Conservation (phyloP, 2,329 filamentous ascomycete genomes). For the Phaeoacremonium minimum region DNA sequence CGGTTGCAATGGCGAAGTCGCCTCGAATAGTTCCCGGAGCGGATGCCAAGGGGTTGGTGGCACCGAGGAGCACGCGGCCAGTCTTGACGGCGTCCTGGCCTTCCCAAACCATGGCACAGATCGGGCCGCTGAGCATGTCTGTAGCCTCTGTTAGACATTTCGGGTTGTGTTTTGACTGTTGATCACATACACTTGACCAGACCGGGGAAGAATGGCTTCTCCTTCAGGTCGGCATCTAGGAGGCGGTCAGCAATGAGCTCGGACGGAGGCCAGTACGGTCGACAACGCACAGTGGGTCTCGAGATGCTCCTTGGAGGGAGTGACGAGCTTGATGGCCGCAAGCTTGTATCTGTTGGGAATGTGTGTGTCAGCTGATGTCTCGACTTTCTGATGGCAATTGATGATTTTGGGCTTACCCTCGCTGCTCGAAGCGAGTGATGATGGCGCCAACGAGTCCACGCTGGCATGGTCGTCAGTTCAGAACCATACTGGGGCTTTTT, state of each 20-base stretch:
- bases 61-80: constrained; percentile 91
- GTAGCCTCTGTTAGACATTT: constrained; percentile 14
- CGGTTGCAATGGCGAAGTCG: constrained; percentile 70
- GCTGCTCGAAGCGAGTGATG: constrained; percentile 96
- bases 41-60: constrained; percentile 96
- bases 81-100: constrained; percentile 99
- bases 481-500: constrained; percentile 5
- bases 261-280: constrained; percentile 1
- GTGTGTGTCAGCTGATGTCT: constrained; percentile 6
- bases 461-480: constrained; percentile 40
- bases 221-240: constrained; percentile 76
- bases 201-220: constrained; percentile 95
- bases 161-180: not conserved
- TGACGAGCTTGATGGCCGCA: constrained; percentile 91
- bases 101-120: constrained; percentile 99
- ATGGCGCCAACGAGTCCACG: constrained; percentile 97
- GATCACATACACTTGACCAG: constrained; percentile 76
- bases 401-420: constrained; percentile 59
- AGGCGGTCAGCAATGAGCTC: constrained; percentile 21
- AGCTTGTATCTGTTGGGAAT: constrained; percentile 78
- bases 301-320: constrained; percentile 88
- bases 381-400: constrained; percentile 1
- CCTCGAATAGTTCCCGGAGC: constrained; percentile 97
- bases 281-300: constrained; percentile 78
- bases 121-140: constrained; percentile 97